Percentiles rank a stretch among this genome's conserved stretches.
Evolutionary conservation across 2,329 filamentous ascomycete species (phyloP).

Genomic region (Fusarium staphyleae): DNA sequence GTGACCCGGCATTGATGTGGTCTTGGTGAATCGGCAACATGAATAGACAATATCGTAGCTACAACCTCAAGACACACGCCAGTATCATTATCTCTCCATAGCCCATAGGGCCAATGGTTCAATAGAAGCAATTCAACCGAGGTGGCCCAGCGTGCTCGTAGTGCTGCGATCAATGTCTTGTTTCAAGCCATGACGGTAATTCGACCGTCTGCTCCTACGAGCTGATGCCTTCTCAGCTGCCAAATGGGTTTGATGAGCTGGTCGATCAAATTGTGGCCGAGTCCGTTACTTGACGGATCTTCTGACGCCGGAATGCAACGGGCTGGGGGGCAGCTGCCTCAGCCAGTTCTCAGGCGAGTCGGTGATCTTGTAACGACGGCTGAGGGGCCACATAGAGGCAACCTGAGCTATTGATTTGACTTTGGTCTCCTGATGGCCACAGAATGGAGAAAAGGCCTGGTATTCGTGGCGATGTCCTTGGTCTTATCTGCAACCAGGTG

Average conservation of each 20-base stretch:
- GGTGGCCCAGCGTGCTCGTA: neutral
- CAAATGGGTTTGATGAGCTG: neutral
- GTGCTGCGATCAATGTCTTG: neutral
- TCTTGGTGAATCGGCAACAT: neutral
- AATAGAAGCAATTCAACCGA: slow-evolving; percentile 23
- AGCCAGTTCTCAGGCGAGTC: neutral
- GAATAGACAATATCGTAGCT: slow-evolving; percentile 1
- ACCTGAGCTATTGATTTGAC: neutral
- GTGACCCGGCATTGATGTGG: neutral
- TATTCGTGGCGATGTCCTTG: slow-evolving; percentile 1
- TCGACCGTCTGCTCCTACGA: neutral
- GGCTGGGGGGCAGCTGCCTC: too few species aligned
- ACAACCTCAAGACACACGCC: slow-evolving; percentile 22
- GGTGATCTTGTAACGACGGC: neutral
- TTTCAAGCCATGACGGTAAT: too few species aligned
- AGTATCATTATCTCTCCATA: slow-evolving; percentile 28
- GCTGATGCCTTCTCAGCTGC: neutral
- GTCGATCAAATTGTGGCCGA: neutral
- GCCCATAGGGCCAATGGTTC: neutral
- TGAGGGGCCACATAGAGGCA: neutral
- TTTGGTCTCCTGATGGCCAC: neutral
- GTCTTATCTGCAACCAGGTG: slow-evolving; percentile 19
- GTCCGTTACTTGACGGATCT: neutral
- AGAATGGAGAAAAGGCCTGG: neutral
- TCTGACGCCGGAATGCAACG: neutral